Evolutionary conservation across 2,329 filamentous ascomycete species (phyloP).

Genomic region (Cylindrodendrum hubeiense): DNA sequence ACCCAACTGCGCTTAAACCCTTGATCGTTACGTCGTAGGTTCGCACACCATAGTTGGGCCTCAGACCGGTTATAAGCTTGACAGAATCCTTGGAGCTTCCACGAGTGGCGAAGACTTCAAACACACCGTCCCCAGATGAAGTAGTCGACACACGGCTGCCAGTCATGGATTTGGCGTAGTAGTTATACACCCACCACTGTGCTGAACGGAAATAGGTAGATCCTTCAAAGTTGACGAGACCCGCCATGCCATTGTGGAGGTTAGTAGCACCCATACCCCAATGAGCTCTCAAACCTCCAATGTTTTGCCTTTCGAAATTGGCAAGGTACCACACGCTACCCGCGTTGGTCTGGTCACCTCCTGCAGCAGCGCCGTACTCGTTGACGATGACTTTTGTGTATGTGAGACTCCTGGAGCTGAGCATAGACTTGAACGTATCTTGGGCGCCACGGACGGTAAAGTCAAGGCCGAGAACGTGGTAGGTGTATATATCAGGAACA

Average conservation of each 20-base stretch:
- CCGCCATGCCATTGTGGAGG: constrained; percentile 6
- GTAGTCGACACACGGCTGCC: constrained; percentile 12
- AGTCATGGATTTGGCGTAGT: constrained; percentile 21
- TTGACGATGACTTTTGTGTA: constrained; percentile 1
- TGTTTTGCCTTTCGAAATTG: neutral
- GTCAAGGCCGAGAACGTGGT: neutral
- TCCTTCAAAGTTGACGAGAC: constrained; percentile 13
- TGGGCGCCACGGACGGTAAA: neutral
- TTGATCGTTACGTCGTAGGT: constrained; percentile 3
- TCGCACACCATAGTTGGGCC: neutral
- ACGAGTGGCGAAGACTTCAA: constrained; percentile 13
- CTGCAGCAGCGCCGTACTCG: neutral
- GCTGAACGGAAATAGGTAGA: constrained; percentile 17
- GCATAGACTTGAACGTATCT: constrained; percentile 3
- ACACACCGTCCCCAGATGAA: constrained; percentile 8
- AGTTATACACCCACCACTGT: constrained; percentile 28
- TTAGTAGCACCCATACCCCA: constrained; percentile 8
- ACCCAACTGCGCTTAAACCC: neutral
- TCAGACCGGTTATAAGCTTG: constrained; percentile 4
- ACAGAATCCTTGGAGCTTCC: neutral
- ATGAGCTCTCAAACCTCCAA: constrained; percentile 1
- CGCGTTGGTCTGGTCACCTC: constrained; percentile 2
- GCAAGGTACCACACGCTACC: neutral
- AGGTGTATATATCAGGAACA: constrained; percentile 11
- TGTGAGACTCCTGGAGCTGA: neutral